These are phyloP conservation scores for Myxozyma lipomycoides DNA, from an alignment of 805 yeast genomes.

Conservation along the genomic window DNA sequence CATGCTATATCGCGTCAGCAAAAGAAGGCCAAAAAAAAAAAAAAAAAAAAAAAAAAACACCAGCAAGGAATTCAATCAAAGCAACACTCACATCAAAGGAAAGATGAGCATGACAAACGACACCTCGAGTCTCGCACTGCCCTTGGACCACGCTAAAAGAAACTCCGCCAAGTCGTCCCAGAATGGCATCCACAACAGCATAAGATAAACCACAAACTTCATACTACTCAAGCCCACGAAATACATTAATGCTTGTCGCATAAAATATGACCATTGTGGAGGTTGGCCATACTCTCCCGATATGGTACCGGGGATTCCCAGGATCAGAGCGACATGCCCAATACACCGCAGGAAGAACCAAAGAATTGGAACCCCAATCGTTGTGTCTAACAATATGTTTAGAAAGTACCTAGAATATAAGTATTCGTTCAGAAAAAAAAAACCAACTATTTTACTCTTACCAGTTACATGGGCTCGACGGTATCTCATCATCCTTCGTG, in stretches of 20 bases:
- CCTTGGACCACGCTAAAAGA: slow-evolving; percentile 77
- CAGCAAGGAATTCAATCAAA: too few species aligned
- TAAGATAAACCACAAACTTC: slow-evolving; percentile 56
- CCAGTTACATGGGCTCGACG: slow-evolving; percentile 81
- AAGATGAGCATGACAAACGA: slow-evolving; percentile 76
- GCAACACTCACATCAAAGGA: slow-evolving; percentile 35
- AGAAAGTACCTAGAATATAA: slow-evolving; percentile 58
- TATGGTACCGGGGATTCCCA: slow-evolving; percentile 42
- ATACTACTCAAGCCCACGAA: slow-evolving; percentile 57
- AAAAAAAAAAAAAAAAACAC: not conserved
- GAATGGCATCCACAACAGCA: slow-evolving; percentile 60
- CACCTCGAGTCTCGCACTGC: slow-evolving; percentile 76
- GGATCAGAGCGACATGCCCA: slow-evolving; percentile 40
- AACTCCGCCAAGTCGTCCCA: slow-evolving; percentile 69
- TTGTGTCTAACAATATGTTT: slow-evolving; percentile 83
- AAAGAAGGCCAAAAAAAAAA: not conserved
- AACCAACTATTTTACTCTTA: slow-evolving; percentile 1
- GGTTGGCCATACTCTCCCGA: slow-evolving; percentile 67
- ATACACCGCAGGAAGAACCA: slow-evolving; percentile 56
- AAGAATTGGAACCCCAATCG: slow-evolving; percentile 83
- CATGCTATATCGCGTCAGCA: slow-evolving; percentile 32
- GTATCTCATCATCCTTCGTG: slow-evolving; percentile 34
- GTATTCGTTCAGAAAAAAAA: not conserved
- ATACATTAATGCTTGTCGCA: slow-evolving; percentile 69
- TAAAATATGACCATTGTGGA: slow-evolving; percentile 54